Percentiles rank a stretch among this genome's conserved stretches.
phyloP scores from a whole-genome alignment of 495 filamentous ascomycete species.

The Sphaerosporella brunnea region DNA sequence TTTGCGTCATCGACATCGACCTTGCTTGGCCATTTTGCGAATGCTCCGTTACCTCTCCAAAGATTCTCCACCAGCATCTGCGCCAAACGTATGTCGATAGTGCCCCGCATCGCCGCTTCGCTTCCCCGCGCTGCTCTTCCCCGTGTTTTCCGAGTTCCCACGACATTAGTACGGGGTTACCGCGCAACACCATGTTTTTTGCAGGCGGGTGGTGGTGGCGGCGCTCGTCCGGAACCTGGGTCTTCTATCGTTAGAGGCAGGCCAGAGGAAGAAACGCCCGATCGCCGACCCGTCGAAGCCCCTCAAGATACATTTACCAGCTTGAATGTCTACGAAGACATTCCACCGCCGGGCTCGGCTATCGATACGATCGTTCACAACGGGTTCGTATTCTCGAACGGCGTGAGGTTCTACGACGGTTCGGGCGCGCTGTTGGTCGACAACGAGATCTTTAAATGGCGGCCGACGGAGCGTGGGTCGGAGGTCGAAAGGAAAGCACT shows the following conservation, averaged over 20 bases:
- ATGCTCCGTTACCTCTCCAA: too few species aligned
- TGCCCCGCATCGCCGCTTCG: neutral
- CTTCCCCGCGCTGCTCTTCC: neutral
- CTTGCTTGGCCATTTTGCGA: too few species aligned
- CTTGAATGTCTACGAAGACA: constrained; percentile 63
- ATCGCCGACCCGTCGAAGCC: neutral
- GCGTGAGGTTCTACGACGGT: constrained; percentile 45
- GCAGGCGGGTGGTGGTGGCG: too few species aligned
- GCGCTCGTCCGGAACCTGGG: neutral
- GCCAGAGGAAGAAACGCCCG: neutral
- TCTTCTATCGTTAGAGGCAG: neutral
- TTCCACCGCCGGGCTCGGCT: constrained; percentile 56
- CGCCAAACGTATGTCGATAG: neutral
- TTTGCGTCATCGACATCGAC: too few species aligned
- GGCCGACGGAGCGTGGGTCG: constrained; percentile 33
- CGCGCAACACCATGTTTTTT: neutral
- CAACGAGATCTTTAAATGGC: constrained; percentile 78
- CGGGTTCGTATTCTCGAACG: constrained; percentile 69
- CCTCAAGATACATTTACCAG: constrained; percentile 2
- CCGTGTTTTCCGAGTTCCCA: neutral
- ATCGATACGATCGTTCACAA: constrained; percentile 62
- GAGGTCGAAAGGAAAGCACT: constrained; percentile 34
- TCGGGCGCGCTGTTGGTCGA: constrained; percentile 56
- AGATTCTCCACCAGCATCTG: too few species aligned
- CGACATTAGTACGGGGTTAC: neutral